Base-by-base conservation (phyloP, 495 filamentous ascomycete genomes). In the Podospora appendiculata region DNA sequence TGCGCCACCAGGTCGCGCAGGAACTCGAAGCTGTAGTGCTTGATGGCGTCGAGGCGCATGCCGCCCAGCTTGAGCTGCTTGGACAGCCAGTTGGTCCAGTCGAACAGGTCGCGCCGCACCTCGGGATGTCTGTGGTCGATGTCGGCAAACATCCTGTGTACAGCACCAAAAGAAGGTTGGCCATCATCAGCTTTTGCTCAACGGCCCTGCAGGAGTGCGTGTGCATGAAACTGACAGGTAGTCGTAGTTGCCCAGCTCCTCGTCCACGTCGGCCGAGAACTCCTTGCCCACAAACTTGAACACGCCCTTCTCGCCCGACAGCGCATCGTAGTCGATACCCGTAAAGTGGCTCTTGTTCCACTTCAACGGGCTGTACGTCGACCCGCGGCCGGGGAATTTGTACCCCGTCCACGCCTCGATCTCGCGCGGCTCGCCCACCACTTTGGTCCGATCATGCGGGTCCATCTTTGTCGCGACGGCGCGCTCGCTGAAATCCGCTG, bases 181-280 rank as follows among this genome's bases (percentile, higher is more conserved):
- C 44, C 6, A 8, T n/a, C 14, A 33, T n/a, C 7, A 33, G 34
- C 12, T 16, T 25, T 2, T 25, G 25, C 25, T 25, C 25, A 25
- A 25, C 2, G 25, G 25, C 5, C 25, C 2, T 25, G 2, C 25
- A 35, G n/a, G 4, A 19, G 17, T 38, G 43, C 1, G 12, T 2
- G 17, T 38, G 43, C 1, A 11, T 2, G 12, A 8, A 43, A 17
- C 45, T 47, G 38, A 43, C 58, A 68, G 41, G 55, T 83, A 88
- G 60, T 89, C 86, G 47, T 84, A 86, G 56, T 90, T 90, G 8
- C 87, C 87, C 53, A 85, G 75, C 65, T 86, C 81, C 19, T 70
- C 66, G 59, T 80, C 81, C 10, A 89, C 87, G 57, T 82, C 80
- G 19, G 69, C 73, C 52, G 86, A 83, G 44, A 76, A 75, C 56